Evolutionary conservation across 805 yeast genomes (phyloP), one percentile per base, ranked within the genome.

Genomic region (Teunomyces aglyptinius): DNA sequence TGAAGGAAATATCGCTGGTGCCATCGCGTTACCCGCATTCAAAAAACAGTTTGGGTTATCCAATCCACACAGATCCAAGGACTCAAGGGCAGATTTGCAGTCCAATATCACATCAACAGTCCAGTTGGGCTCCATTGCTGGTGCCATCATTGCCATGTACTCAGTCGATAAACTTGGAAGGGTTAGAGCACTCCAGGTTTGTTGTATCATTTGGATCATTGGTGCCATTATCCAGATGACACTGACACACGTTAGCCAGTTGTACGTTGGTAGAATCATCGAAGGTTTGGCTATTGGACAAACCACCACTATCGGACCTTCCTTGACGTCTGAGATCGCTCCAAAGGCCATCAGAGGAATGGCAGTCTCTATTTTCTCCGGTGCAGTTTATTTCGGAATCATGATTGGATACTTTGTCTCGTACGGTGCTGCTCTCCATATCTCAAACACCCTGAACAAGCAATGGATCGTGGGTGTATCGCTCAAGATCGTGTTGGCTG

Each of bases 401-500:
- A 51, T 56, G 48, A 26, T 52, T 7, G 53, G 53, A 19, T 58
- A 58, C 49, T 58, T 55, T 41, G 61, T 58, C 26, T 70, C 76
- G 55, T 80, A 76, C 56, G 85, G 82, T 29, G 70, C 80, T 36
- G 73, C 80, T 2, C 48, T 76, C 18, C 62, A 58, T 43, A 47
- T 57, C 29, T 36, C 52, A 7, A 43, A 45, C 26, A 19, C 33
- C 8, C 47, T 50, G n/a, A 45, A 54, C 35, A 46, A 49, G 5
- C 63, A 57, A 27, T 57, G 61, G 63, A 53, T 54, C 16, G 45
- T 56, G 7, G 59, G 61, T 2, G 52, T 56, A 16, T 56, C 60
- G 6, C 42, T 58, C 43, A 58, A 58, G 44, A 47, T 58, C 34
- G 47, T 57, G 4, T 46, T 57, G 33, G 53, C 63, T 11, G 61